phyloP scores from a whole-genome alignment of 2,329 filamentous ascomycete genomes.

The Fusarium nanum region DNA sequence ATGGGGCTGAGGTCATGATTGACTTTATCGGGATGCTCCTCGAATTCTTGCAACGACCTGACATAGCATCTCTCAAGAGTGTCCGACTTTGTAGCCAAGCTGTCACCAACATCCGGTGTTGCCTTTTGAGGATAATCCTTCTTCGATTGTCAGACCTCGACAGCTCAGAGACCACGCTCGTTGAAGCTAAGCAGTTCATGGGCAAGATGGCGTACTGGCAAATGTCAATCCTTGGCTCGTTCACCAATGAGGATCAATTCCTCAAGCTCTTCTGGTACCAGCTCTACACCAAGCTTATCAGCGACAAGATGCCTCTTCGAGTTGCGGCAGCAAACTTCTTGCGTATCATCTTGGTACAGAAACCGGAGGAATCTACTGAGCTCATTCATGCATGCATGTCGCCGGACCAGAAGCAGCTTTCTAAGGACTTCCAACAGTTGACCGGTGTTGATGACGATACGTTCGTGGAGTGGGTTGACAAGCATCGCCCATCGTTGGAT shows the following conservation, averaged over 20 bases:
- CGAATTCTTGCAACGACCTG: constrained; percentile 88
- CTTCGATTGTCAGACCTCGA: constrained; percentile 87
- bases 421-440: constrained; percentile 82
- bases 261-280: constrained; percentile 91
- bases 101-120: constrained; percentile 78
- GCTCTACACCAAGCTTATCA: constrained; percentile 88
- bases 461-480: constrained; percentile 89
- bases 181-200: constrained; percentile 77
- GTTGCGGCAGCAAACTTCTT: constrained; percentile 84
- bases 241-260: constrained; percentile 82
- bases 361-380: constrained; percentile 81
- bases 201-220: constrained; percentile 96
- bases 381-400: constrained; percentile 79
- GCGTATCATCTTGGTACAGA: constrained; percentile 93
- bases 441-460: constrained; percentile 89
- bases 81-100: constrained; percentile 92
- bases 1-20: constrained; percentile 83
- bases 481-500: constrained; percentile 82
- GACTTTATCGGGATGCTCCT: constrained; percentile 88
- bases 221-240: constrained; percentile 82
- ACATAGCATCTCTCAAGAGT: constrained; percentile 82
- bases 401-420: constrained; percentile 76
- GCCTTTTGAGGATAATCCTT: constrained; percentile 82
- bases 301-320: constrained; percentile 73
- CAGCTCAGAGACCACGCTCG: constrained; percentile 67